Conservation (phyloP, 495 filamentous ascomycete species). For the Penicillium antarcticum region DNA sequence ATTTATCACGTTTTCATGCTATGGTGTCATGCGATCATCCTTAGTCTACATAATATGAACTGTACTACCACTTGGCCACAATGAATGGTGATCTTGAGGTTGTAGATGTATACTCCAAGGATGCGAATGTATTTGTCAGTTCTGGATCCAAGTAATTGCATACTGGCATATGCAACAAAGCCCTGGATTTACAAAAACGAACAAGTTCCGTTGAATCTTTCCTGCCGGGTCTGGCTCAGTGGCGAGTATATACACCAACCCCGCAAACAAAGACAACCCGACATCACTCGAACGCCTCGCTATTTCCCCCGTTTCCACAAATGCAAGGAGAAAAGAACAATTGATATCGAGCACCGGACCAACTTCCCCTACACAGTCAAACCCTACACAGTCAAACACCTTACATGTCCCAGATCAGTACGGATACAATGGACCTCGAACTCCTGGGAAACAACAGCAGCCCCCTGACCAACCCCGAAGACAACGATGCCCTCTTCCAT, state of each 20-base stretch:
- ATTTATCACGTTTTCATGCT: slow-evolving; percentile 13
- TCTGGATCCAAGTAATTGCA: neutral
- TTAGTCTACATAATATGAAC: slow-evolving; percentile 22
- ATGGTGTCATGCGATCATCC: slow-evolving; percentile 24
- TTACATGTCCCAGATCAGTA: slow-evolving; percentile 6
- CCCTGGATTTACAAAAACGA: neutral
- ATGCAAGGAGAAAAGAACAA: neutral
- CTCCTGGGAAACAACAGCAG: slow-evolving; percentile 3
- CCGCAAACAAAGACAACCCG: neutral
- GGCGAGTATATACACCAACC: slow-evolving; percentile 3
- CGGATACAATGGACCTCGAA: slow-evolving; percentile 4
- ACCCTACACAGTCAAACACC: too few relatives aligned
- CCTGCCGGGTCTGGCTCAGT: neutral
- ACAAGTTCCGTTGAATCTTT: neutral
- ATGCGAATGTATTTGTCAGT: neutral
- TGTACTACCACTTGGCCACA: slow-evolving; percentile 15
- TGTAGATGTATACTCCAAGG: neutral
- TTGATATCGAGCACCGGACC: neutral
- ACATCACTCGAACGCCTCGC: too few relatives aligned
- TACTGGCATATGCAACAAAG: neutral
- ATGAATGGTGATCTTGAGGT: neutral
- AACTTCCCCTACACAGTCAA: neutral
- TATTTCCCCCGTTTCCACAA: neutral
- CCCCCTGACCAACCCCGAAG: slow-evolving; percentile 2
- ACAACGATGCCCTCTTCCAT: slow-evolving; percentile 32